Percentiles rank a stretch among this genome's conserved stretches.
These are phyloP conservation scores for Wickerhamiella bombiphila DNA, from an alignment of 805 yeast genomes.

Conservation along the genomic window DNA sequence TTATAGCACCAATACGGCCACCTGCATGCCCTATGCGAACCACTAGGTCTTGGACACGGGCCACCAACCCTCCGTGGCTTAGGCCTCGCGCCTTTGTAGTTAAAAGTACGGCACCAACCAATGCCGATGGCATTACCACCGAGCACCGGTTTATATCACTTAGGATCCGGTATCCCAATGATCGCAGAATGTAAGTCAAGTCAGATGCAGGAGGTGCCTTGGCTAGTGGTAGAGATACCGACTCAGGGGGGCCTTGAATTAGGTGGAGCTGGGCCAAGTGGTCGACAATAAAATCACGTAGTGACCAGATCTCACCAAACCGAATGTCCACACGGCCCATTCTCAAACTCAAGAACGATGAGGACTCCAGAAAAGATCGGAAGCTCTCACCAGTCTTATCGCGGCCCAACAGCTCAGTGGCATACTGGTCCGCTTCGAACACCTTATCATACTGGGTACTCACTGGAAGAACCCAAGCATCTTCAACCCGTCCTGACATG, in stretches of 20 bases:
- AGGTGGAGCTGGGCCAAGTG: slow-evolving; percentile 18
- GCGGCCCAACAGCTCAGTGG: slow-evolving; percentile 40
- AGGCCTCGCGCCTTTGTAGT: slow-evolving; percentile 29
- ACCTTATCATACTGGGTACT: slow-evolving; percentile 47
- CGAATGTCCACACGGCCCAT: slow-evolving; percentile 30
- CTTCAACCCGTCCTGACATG: slow-evolving; percentile 28
- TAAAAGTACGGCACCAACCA: slow-evolving; percentile 34
- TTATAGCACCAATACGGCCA: slow-evolving; percentile 27
- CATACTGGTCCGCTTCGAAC: slow-evolving; percentile 39
- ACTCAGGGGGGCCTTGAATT: not conserved
- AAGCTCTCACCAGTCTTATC: slow-evolving; percentile 43
- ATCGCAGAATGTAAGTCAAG: slow-evolving; percentile 26
- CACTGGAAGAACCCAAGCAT: slow-evolving; percentile 37
- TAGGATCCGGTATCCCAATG: slow-evolving; percentile 39
- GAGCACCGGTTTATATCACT: slow-evolving; percentile 38
- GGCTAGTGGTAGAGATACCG: slow-evolving; percentile 5
- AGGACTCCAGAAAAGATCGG: slow-evolving; percentile 24
- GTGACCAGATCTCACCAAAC: slow-evolving; percentile 30
- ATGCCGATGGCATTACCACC: slow-evolving; percentile 38
- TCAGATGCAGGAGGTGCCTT: slow-evolving; percentile 6
- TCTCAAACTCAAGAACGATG: slow-evolving; percentile 22
- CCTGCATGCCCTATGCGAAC: slow-evolving; percentile 24
- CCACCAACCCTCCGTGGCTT: slow-evolving; percentile 23
- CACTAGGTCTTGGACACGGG: slow-evolving; percentile 26
- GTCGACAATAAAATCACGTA: slow-evolving; percentile 21